Evolutionary conservation across 768 basidiomycete genomes (phyloP), one percentile per base, ranked within the genome.

Genomic region (Calvatia gigantea): DNA sequence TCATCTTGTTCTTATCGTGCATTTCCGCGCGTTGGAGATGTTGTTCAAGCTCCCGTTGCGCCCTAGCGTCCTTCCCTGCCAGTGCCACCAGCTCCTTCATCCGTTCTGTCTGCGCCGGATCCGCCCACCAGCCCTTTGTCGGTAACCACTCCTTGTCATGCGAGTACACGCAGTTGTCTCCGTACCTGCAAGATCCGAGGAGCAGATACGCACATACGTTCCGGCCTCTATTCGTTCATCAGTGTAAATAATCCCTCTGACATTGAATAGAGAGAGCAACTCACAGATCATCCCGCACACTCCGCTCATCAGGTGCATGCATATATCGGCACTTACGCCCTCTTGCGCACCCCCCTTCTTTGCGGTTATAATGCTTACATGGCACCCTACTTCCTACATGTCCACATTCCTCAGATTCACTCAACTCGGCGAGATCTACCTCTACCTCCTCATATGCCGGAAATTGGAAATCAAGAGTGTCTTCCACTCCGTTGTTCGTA

Each of bases 301-400:
- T 83, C 58, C 73, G 73, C 0, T 68, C 53, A 56, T 83, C 79
- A 0, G 82, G 81, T 0, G 78, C 77, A 67, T 84, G 82, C 25
- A 74, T 78, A 64, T 67, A 82, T 19, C 51, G 51, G 58, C 81
- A 84, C 2, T 52, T 32, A 2, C n/a, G 51, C 1, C 78, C 78
- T 23, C 70, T 67, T 17, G 33, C 57, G 58, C 81, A 83, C 1
- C 75, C 76, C 6, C 64, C 68, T 37, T 28, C 44, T 17, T 46
- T 45, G 21, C 74, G 80, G 41, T 85, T 82, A 62, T 83, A 81
- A 63, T 75, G 78, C 48, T 75, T 73, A 64, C 82, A 84, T 0
- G 82, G 74, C 1, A 71, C 67, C 0, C 66, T 65, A 53, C 78
- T 80, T 5, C 81, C 83, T 1, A 54, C 56, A 58, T 83, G 81